Base-by-base conservation (phyloP, 192 early-diverging fungal species). In the Coemansia erecta region DNA sequence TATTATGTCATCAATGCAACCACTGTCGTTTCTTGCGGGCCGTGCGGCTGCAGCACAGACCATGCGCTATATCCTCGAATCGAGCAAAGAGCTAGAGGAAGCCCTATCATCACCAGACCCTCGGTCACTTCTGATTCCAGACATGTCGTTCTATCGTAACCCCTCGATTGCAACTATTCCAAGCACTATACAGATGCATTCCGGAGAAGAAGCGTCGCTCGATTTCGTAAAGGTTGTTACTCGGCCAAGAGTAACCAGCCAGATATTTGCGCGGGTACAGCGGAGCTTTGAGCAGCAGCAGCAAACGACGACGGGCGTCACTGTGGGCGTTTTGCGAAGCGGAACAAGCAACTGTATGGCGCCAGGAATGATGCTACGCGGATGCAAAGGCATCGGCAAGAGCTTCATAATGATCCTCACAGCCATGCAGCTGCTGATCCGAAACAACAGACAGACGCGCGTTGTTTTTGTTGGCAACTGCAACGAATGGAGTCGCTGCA, bases 351-450 rank as follows among this genome's bases (percentile, higher is more conserved):
- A 47, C 19, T 21, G 46, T 21, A 47, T 47, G 46, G 31, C 53
- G 11, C 37, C 35, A 4, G 55, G 55, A n/a, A 40, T 56, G 24
- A 44, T 56, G 19, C 22, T 70, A 15, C 67, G 57, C 12, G 67
- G 67, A 14, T 63, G 67, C 50, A 70, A 62, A 37, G 67, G 67
- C 15, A 61, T 70, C 26, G 67, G 67, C 18, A 70, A 70, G 26
- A 70, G 67, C 56, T 63, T 54, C 23, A 42, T 70, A 1, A 2
- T 70, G 56, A 35, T 53, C n/a, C 55, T 58, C 8, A 47, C 52
- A 17, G 67, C 67, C 13, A 47, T 56, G 2, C 60, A 70, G 9
- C 44, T 70, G 19, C 19, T 62, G 5, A 39, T 54, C 14, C 43
- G 19, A 13, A 23, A 49, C 13, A 24, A 52, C 18, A 35, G 44